phyloP scores from a whole-genome alignment of 495 filamentous ascomycete species.

The Chaetomium cochliodes region DNA sequence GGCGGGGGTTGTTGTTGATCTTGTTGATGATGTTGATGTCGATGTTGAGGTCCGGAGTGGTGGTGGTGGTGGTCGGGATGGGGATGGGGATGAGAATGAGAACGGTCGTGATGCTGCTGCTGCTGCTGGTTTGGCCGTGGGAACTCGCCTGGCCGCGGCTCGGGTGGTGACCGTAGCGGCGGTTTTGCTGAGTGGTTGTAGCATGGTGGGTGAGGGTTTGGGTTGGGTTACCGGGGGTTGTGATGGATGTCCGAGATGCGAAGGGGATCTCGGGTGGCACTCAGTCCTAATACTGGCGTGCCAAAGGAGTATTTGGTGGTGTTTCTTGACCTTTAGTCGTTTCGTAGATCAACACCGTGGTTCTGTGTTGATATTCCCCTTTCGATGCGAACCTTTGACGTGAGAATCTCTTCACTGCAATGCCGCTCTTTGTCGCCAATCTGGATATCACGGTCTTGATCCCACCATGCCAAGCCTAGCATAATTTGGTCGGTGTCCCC shows the following conservation, averaged over 20 bases:
- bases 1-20: neutral
- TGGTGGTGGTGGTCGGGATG: neutral
- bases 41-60: neutral
- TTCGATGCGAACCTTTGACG: neutral
- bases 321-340: neutral
- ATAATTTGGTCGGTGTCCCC: neutral
- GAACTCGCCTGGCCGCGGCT: neutral
- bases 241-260: neutral
- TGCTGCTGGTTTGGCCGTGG: too few species aligned
- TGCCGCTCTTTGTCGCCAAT: too few species aligned
- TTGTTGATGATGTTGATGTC: neutral
- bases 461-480: neutral
- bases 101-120: neutral
- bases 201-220: neutral
- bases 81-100: neutral
- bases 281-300: slow-evolving; percentile 16
- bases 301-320: neutral
- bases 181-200: neutral
- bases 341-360: too few species aligned
- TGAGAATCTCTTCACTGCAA: neutral
- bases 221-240: neutral
- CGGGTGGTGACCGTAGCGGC: neutral
- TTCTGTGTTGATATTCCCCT: neutral
- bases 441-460: neutral
- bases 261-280: neutral